A percentile compares a stretch with the other conserved stretches of the same genome.
Conservation (phyloP, 1,284 basidiomycete genomes). For the Pseudozyma tsukubaensis region DNA sequence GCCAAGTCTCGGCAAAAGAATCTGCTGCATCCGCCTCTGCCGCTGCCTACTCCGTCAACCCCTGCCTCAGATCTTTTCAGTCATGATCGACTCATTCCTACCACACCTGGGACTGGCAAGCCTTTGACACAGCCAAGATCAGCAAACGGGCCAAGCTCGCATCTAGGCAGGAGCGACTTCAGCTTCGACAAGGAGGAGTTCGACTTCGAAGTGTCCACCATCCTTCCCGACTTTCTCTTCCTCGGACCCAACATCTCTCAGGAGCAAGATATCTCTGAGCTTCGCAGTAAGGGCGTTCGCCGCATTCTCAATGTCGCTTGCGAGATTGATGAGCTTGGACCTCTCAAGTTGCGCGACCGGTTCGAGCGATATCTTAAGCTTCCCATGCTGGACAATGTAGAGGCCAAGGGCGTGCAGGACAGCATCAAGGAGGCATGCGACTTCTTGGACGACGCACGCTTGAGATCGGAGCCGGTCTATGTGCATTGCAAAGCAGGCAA, state of each 20-base stretch:
- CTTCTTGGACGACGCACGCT: conserved; percentile 86
- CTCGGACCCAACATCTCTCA: conserved; percentile 87
- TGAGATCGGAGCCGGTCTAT: conserved; percentile 88
- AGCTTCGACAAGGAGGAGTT: conserved; percentile 20
- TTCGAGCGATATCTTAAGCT: conserved; percentile 87
- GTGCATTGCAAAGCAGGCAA: conserved; percentile 98
- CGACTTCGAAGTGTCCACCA: conserved; percentile 69
- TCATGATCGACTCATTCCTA: neutral
- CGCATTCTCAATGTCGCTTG: conserved; percentile 89
- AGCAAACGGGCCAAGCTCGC: neutral
- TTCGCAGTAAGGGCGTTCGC: conserved; percentile 81
- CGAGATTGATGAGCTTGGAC: conserved; percentile 71
- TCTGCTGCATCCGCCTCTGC: conserved; percentile 4
- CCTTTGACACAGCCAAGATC: neutral
- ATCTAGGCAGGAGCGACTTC: conserved; percentile 11
- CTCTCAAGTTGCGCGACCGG: conserved; percentile 21
- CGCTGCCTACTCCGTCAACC: conserved; percentile 8
- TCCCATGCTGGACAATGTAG: conserved; percentile 92
- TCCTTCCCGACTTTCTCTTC: conserved; percentile 88
- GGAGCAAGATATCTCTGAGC: conserved; percentile 78
- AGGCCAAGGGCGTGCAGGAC: conserved; percentile 87
- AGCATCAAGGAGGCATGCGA: conserved; percentile 86
- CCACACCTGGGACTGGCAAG: neutral
- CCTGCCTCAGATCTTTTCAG: neutral
- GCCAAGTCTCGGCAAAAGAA: conserved; percentile 8